Evolutionary conservation across 2,329 filamentous ascomycete species (phyloP), one percentile per base, ranked within the genome.

Genomic region (Epichloe elymi): DNA sequence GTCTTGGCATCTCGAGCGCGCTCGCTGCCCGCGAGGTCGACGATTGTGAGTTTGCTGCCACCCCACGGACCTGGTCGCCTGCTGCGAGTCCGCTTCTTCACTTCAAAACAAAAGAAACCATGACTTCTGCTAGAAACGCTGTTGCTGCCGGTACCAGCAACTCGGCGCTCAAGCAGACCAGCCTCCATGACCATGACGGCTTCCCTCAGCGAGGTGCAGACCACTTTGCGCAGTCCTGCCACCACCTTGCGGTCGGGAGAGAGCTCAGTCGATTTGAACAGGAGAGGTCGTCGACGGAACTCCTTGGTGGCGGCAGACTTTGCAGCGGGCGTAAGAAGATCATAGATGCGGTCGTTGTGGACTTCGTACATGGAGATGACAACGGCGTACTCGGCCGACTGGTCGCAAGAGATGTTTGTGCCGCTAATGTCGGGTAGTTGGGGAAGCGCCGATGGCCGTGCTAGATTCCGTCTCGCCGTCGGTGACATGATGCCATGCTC

Each of bases 311-410:
- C 74, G 37, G 76, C 76, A 0, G 74, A 74, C 55, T 77, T 77
- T 20, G 74, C 68, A 3, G 79, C 76, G 0, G 80, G 78, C 0
- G 85, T 86, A 1, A 98, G 74, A 0, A 98, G 80, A 61, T 98
- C 93, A 65, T 94, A 97, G 57, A 98, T 97, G 37, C 90, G 83
- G 68, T 98, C 91, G 63, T 98, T 98, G 72, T 98, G 96, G 1
- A 98, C 91, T 66, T 98, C 93, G 67, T 97, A 97, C 90, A 98
- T 98, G 50, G 89, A 95, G 20, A 98, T 76, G 11, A 98, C 73
- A 50, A 98, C 82, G 4, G 86, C 85, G 59, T 96, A 96, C 58
- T 95, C 88, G 50, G 84, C 80, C 19, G 78, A 77, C 46, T 81
- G 73, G 41, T 69, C 66, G 56, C 65, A 69, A 0, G 80, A 74